Base-by-base conservation (phyloP, 805 yeast genomes). In the Nakazawaea anatomiae region DNA sequence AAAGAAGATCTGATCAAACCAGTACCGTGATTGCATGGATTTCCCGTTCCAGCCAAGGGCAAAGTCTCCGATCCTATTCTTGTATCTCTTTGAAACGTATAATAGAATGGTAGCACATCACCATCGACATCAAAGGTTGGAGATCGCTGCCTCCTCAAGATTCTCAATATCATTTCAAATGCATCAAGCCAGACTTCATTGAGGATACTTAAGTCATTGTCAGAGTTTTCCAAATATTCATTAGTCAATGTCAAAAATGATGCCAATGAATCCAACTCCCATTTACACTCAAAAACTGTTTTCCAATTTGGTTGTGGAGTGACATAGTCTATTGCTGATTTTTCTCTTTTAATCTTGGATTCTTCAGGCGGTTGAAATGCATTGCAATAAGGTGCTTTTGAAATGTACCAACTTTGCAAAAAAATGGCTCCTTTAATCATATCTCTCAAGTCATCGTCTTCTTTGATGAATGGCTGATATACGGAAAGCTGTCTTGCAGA, bases 351-450 rank as follows among this genome's bases (percentile, higher is more conserved):
- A 30, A 85, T 70, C 0, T 69, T 70, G 1, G 83, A 74, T 5
- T 60, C 68, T 4, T 69, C 69, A 0, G 96, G 96, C 1, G 96
- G 95, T 60, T 89, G 95, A 70, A 88, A 90, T 0, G 96, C 96
- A 66, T 89, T 89, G 66, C 97, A 89, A 65, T 87, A 89, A 0
- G 96, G 96, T 5, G 85, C 78, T 29, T 67, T 70, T 18, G 68
- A 55, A 5, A 89, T 72, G 57, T 77, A 87, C 28, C 75, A 68
- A 0, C 90, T 86, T 65, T 90, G 96, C 28, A 89, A 86, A 52
- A 80, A 76, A 47, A 89, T 86, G 1, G 96, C 96, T 14, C 96
- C 96, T 53, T 69, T 71, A 34, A 89, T 73, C 62, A 89, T 66
- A 34, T 70, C 70, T 52, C 68, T 63, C 47, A 89, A 69, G 2